Evolutionary conservation across 257 asterid species (phyloP).

Genomic region (Solanum raphanifolium): DNA sequence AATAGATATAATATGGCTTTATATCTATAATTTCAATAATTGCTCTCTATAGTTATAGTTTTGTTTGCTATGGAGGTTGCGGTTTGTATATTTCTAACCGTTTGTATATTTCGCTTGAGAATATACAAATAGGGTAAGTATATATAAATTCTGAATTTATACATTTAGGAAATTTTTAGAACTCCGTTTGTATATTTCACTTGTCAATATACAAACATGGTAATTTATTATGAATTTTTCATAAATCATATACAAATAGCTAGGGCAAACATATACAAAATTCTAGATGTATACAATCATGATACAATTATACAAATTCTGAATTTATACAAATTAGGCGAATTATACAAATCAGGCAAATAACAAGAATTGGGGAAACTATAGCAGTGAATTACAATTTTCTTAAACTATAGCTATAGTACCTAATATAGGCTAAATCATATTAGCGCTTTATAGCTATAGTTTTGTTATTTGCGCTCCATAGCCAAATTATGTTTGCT

Average conservation of each 20-base stretch:
- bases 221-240: background rate
- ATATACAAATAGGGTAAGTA: no score
- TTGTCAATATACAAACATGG: background rate
- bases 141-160: no score
- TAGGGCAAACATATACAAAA: background rate
- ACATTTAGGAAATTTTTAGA: background rate
- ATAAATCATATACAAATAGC: background rate
- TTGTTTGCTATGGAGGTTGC: no score
- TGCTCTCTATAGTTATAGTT: no score
- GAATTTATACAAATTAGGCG: no score
- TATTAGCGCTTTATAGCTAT: background rate
- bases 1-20: no score
- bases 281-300: no score
- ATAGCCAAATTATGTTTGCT: background rate
- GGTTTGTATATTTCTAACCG: no score
- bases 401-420: background rate
- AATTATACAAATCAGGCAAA: background rate
- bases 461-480: background rate
- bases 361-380: background rate
- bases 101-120: background rate
- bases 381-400: background rate
- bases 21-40: no score
- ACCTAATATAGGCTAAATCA: background rate
- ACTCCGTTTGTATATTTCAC: background rate
- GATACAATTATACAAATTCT: background rate